Percentiles rank a stretch among this genome's conserved stretches.
phyloP scores from a whole-genome alignment of 2,329 filamentous ascomycete species.

The Aureobasidium sp. region DNA sequence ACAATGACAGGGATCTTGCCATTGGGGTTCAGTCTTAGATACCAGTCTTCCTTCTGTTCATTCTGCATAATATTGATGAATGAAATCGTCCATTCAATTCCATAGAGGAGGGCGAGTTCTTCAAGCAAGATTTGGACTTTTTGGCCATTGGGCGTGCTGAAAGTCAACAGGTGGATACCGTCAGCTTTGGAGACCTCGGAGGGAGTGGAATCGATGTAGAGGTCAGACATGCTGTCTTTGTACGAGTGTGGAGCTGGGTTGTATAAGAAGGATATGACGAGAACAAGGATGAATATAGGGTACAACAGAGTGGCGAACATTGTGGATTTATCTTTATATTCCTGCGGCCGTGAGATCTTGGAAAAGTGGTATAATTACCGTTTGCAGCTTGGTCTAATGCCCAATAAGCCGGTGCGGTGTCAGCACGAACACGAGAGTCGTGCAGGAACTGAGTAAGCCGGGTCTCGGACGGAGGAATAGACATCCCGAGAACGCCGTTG shows the following conservation, averaged over 20 bases:
- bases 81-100: constrained; percentile 39
- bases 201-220: constrained; percentile 39
- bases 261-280: not conserved
- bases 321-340: not conserved
- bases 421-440: not conserved
- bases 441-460: not conserved
- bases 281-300: not conserved
- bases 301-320: not conserved
- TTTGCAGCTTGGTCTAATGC: not conserved
- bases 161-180: constrained; percentile 45
- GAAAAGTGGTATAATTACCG: not conserved
- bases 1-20: constrained; percentile 43
- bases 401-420: not conserved
- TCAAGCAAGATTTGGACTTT: constrained; percentile 48
- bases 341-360: not conserved
- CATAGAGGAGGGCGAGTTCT: constrained; percentile 40
- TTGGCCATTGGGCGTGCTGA: constrained; percentile 44
- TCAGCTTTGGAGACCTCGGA: constrained; percentile 35
- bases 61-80: constrained; percentile 45
- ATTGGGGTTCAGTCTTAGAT: constrained; percentile 40
- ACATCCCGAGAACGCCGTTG: not conserved
- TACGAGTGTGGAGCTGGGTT: not conserved
- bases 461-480: not conserved
- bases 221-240: constrained; percentile 16
- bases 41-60: constrained; percentile 50